These are phyloP conservation scores for Entoloma clypeatum DNA, from an alignment of 1,284 basidiomycete species.

Conservation along the genomic window DNA sequence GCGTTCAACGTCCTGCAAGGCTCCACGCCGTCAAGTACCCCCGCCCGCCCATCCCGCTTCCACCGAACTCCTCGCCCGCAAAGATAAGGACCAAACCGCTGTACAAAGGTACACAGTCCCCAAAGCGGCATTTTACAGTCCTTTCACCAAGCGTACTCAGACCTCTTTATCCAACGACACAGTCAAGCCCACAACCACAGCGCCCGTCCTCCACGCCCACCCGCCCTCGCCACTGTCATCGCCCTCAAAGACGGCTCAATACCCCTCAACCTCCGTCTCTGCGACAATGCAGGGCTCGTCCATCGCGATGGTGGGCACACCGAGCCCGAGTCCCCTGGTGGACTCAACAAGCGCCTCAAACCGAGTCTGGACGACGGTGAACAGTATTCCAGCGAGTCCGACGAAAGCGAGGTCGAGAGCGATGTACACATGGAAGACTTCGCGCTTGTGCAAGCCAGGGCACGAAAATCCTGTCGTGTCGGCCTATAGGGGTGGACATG, in stretches of 20 bases:
- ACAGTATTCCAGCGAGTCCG: slow-evolving; percentile 1
- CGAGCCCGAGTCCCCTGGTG: no score
- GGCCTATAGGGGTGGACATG: no score
- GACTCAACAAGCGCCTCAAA: slow-evolving; percentile 41
- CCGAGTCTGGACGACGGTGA: slow-evolving; percentile 18
- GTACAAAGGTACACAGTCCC: slow-evolving; percentile 35
- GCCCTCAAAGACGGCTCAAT: no score
- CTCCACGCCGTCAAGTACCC: slow-evolving; percentile 57
- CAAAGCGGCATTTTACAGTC: slow-evolving; percentile 33
- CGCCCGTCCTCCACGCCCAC: no score
- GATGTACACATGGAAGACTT: slow-evolving; percentile 29
- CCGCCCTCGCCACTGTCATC: no score
- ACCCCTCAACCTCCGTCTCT: no score
- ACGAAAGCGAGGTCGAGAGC: slow-evolving; percentile 17
- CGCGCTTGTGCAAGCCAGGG: slow-evolving; percentile 11
- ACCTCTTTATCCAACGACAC: no score
- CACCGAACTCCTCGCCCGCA: slow-evolving; percentile 37
- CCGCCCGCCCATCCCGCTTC: slow-evolving; percentile 38
- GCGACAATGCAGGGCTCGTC: no score
- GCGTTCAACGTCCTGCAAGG: no score
- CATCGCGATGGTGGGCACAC: no score
- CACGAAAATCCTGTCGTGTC: slow-evolving; percentile 21
- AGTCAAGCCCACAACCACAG: no score
- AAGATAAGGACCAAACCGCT: slow-evolving; percentile 34
- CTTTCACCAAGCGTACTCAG: slow-evolving; percentile 50